phyloP scores from a whole-genome alignment of 2,329 filamentous ascomycete genomes.

The Fusarium aywerte region DNA sequence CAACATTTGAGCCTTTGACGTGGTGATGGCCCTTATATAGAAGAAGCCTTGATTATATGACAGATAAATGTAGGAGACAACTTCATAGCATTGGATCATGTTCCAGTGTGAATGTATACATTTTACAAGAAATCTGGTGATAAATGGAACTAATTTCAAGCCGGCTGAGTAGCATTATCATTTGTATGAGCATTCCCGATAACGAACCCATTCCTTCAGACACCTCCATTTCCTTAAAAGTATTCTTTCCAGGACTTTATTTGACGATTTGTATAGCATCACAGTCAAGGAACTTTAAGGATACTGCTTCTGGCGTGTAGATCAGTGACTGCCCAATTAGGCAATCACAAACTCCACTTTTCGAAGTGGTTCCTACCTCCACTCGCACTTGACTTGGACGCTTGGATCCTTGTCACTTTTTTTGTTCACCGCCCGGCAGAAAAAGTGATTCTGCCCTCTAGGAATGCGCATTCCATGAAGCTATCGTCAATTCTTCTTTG shows the following conservation, averaged over 20 bases:
- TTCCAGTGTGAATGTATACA: not conserved
- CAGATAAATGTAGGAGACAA: not conserved
- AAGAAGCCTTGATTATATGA: not conserved
- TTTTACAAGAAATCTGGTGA: not conserved
- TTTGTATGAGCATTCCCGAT: not conserved
- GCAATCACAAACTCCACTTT: slow-evolving; percentile 27
- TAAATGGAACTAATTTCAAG: too few relatives aligned
- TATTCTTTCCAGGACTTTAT: not conserved
- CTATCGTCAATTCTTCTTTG: slow-evolving; percentile 32
- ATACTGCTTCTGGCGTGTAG: not conserved
- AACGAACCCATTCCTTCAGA: not conserved
- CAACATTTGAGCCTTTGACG: not conserved
- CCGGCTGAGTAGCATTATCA: too few relatives aligned
- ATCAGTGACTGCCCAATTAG: slow-evolving; percentile 37
- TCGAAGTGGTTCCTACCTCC: slow-evolving; percentile 13
- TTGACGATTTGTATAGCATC: not conserved
- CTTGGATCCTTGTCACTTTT: not conserved
- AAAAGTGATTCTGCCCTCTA: slow-evolving; percentile 38
- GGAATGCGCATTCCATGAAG: slow-evolving; percentile 20
- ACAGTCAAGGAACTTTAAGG: not conserved
- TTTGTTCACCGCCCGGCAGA: slow-evolving; percentile 50
- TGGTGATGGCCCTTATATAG: not conserved
- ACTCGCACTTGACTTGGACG: not conserved
- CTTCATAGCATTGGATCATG: not conserved
- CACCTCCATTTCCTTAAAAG: not conserved